phyloP scores from a whole-genome alignment of 495 filamentous ascomycete species.

The Aspergillus carlsbadensis region DNA sequence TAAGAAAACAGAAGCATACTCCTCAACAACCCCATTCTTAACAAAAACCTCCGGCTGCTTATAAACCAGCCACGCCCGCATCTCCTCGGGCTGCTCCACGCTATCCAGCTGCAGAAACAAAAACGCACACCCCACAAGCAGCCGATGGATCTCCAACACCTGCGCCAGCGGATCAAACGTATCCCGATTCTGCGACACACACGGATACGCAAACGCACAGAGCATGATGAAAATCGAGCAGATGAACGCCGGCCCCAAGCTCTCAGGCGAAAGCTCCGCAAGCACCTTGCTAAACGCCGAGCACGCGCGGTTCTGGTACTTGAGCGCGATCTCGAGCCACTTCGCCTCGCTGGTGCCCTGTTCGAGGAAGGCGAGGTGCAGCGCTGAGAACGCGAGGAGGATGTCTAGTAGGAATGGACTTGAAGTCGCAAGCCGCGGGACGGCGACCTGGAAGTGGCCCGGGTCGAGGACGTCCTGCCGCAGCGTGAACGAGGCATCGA shows the following conservation, averaged over 20 bases:
- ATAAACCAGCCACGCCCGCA: conserved; percentile 31
- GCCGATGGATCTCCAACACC: conserved; percentile 34
- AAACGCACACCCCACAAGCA: conserved; percentile 37
- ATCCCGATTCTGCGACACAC: conserved; percentile 29
- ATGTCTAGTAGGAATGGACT: conserved; percentile 47
- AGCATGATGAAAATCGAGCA: conserved; percentile 43
- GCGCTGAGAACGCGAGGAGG: conserved; percentile 45
- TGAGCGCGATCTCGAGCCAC: conserved; percentile 35
- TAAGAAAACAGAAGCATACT: conserved; percentile 3
- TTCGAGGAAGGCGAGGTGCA: conserved; percentile 45
- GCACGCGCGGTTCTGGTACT: conserved; percentile 38
- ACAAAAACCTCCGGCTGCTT: conserved; percentile 11
- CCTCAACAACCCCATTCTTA: conserved; percentile 15
- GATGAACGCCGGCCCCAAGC: conserved; percentile 38
- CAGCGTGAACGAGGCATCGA: conserved; percentile 34
- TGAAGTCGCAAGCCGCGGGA: conserved; percentile 43
- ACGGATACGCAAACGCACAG: conserved; percentile 35
- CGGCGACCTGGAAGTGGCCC: conserved; percentile 40
- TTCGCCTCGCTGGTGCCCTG: conserved; percentile 21
- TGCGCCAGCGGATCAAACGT: conserved; percentile 29
- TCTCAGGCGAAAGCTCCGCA: conserved; percentile 24
- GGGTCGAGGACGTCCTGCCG: conserved; percentile 27
- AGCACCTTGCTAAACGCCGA: conserved; percentile 32
- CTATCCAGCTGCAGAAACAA: conserved; percentile 30
- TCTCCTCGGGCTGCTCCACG: conserved; percentile 22